Base-by-base conservation (phyloP, 2,329 filamentous ascomycete species). In the Trichoderma gracile region DNA sequence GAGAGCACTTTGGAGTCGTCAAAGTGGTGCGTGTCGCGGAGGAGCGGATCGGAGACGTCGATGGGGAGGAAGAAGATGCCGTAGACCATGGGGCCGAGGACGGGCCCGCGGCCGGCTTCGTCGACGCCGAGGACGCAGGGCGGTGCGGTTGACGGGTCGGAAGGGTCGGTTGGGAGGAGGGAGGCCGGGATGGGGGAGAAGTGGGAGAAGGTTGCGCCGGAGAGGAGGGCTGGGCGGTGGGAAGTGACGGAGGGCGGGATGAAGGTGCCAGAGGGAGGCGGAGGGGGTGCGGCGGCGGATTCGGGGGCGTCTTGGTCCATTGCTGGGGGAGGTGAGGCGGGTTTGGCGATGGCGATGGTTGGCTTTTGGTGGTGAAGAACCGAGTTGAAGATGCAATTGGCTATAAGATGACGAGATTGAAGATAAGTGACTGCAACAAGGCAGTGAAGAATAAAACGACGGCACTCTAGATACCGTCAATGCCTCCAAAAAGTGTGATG, bases 1-100 rank as follows among this genome's bases (percentile, higher is more conserved):
- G 90, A 96, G 45, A 98, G 86, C 5, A 93, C 91, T 79, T 98
- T 98, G 75, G 91, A 96, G 81, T 98, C 94, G 81, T 97, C 90
- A 78, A 97, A 97, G 80, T 89, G 90, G 80, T 97, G 89, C 4
- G 87, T 86, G 42, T 86, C 78, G 58, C 91, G 89, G 23, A 98
- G 87, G 30, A 97, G 86, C 1, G 89, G 84, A 73, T 89, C 87
- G 27, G 89, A 85, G 30, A 87, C 80, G 0, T 87, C 83, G 2
- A 91, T 77, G 58, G 96, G 96, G 69, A 96, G 91, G 79, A 85
- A 88, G 79, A 89, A 89, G 71, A 88, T 80, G 68, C 83, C 85
- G 79, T 90, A 90, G 71, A 90, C 87, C 88, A 90, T 89, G 70
- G 82, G 89, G 69, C 91, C 94, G 14, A 98, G 85, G n/a, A 97